Base-by-base conservation (phyloP, 2,329 filamentous ascomycete genomes). In the Exophiala mesophila region DNA sequence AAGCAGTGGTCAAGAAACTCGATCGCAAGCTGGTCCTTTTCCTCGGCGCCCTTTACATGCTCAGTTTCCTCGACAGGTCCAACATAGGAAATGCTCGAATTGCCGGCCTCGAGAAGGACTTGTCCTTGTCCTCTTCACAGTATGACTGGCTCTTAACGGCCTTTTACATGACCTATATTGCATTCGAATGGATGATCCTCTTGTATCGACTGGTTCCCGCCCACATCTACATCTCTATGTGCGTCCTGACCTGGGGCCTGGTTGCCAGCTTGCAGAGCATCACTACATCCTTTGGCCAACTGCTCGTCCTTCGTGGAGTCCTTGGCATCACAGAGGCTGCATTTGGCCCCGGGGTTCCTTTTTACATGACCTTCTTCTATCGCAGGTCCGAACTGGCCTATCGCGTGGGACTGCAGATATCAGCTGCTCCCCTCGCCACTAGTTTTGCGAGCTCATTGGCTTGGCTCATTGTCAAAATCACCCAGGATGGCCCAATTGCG, bases 11-110 rank as follows among this genome's bases (percentile, higher is more conserved):
- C 42, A 73, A 71, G 57, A 88, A 85, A 65, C 79, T 95, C 54
- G 88, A 95, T 61, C 72, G 78, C 42, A 78, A 75, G 51, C 73
- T 96, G 39, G 86, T 94, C 4, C 62, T 85, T 1, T 94, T 95
- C 59, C 74, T 95, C 50, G 84, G 86, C 8, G 61, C 90, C 45
- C 72, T 95, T 9, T 96, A 92, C 60, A 76, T 94, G 71, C 70
- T 95, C 49, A 84, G 82, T 50, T 95, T 94, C 60, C 66, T 95
- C 52, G 88, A 95, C 63, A 76, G 88, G 53, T 89, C 85, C 13
- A 94, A 77, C 57, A 76, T 77, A 49, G 77, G 78, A 33, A 81
- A 82, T 60, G 77, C 77, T n/a, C 73, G 72, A 44, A 74, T 80
- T 39, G 78, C 77, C 5, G 78, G 78, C 7, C 60, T 82, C 7